Evolutionary conservation across 768 basidiomycete species (phyloP).

Genomic region (Trametes punicea): DNA sequence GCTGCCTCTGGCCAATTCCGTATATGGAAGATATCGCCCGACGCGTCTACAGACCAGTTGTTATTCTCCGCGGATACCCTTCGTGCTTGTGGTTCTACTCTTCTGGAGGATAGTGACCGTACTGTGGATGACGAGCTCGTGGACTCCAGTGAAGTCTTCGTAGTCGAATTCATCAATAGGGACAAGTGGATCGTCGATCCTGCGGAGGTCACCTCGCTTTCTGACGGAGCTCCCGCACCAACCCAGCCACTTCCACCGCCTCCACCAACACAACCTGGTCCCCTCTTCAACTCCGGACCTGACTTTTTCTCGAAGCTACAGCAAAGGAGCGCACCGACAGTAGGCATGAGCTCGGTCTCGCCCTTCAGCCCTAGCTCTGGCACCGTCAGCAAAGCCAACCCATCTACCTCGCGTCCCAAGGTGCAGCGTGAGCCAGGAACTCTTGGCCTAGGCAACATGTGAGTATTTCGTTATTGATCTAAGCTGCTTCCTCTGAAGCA

Average conservation of each 20-base stretch:
- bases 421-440: slow-evolving; percentile 61
- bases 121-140: slow-evolving; percentile 58
- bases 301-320: slow-evolving; percentile 47
- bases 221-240: not conserved
- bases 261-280: slow-evolving; percentile 14
- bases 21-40: slow-evolving; percentile 55
- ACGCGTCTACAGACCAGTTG: slow-evolving; percentile 14
- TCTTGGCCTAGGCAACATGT: slow-evolving; percentile 88
- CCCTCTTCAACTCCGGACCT: slow-evolving; percentile 48
- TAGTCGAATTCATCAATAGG: slow-evolving; percentile 68
- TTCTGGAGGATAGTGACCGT: slow-evolving; percentile 44
- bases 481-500: slow-evolving; percentile 14
- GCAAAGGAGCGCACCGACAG: slow-evolving; percentile 7
- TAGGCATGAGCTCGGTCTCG: slow-evolving; percentile 13
- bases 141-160: slow-evolving; percentile 63
- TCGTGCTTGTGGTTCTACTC: slow-evolving; percentile 31
- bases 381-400: slow-evolving; percentile 11
- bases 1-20: slow-evolving; percentile 37
- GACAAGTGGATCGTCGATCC: slow-evolving; percentile 56
- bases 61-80: slow-evolving; percentile 16
- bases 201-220: not conserved
- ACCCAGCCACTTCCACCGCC: slow-evolving; percentile 10
- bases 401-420: slow-evolving; percentile 31
- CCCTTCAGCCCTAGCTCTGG: slow-evolving; percentile 8
- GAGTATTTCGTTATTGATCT: slow-evolving; percentile 28